Evolutionary conservation across 257 asterid species (phyloP).

Genomic region (Scutellaria minor): DNA sequence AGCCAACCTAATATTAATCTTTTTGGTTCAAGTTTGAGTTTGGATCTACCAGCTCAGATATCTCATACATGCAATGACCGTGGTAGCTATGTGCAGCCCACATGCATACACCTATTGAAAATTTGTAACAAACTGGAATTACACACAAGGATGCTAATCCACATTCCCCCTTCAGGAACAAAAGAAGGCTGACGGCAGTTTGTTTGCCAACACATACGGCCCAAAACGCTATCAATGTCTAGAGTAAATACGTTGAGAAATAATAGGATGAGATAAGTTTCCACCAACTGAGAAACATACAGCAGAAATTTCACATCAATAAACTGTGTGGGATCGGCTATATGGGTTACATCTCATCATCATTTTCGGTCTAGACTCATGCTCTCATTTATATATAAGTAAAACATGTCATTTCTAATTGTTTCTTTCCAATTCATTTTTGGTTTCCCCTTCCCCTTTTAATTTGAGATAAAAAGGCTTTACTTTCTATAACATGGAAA

Average conservation of each 20-base stretch:
- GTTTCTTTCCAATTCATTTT: not conserved
- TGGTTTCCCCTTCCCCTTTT: not conserved
- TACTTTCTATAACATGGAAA: not conserved
- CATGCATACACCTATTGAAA: not conserved
- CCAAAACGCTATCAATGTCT: no score
- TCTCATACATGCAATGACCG: not conserved
- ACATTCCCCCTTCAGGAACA: not conserved
- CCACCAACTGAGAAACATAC: not conserved
- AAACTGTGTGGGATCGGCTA: not conserved
- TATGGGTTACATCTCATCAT: not conserved
- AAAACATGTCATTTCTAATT: not conserved
- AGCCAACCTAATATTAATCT: not conserved
- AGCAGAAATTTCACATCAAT: not conserved
- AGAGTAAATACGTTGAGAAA: not conserved
- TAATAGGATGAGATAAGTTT: not conserved
- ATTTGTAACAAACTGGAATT: not conserved
- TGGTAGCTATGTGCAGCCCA: not conserved
- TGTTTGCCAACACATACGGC: no score
- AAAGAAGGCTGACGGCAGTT: no score
- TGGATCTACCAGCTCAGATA: slow-evolving; percentile 8
- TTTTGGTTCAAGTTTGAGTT: slow-evolving; percentile 9
- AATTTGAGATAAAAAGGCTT: not conserved
- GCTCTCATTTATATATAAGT: not conserved
- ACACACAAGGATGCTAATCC: not conserved
- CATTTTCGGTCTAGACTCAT: not conserved